A percentile compares a stretch with the other conserved stretches of the same genome.
Evolutionary conservation across 1,284 basidiomycete genomes (phyloP).

Genomic region (Papiliotrema terrestris): DNA sequence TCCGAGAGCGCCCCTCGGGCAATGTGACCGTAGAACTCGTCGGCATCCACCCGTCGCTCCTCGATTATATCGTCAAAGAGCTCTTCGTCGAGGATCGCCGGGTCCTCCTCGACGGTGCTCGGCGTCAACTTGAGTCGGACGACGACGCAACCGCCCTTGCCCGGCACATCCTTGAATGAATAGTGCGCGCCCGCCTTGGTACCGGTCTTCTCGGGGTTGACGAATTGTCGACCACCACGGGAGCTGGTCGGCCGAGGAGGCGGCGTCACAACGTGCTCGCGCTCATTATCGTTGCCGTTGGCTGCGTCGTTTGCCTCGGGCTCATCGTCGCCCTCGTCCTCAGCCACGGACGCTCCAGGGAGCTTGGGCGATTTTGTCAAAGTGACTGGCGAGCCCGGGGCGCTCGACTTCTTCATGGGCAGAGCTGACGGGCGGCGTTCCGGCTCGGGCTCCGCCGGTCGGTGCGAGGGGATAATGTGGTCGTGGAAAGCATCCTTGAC

Average conservation of each 20-base stretch:
- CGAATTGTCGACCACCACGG: conserved; percentile 54
- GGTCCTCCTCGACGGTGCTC: conserved; percentile 66
- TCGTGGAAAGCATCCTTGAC: conserved; percentile 99
- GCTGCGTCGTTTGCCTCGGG: background rate
- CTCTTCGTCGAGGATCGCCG: conserved; percentile 79
- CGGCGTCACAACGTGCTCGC: conserved; percentile 49
- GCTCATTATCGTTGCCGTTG: conserved; percentile 9
- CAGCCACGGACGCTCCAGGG: conserved; percentile 20
- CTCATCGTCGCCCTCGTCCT: conserved; percentile 3
- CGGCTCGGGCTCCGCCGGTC: conserved; percentile 54
- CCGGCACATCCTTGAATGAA: conserved; percentile 78
- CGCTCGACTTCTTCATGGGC: conserved; percentile 18
- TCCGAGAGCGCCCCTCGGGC: conserved; percentile 79
- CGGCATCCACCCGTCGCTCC: conserved; percentile 82
- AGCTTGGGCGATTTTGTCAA: conserved; percentile 26
- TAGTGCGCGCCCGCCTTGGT: conserved; percentile 95
- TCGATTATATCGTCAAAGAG: conserved; percentile 86
- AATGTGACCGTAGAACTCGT: conserved; percentile 88
- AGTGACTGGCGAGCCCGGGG: conserved; percentile 9
- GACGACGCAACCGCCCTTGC: conserved; percentile 88
- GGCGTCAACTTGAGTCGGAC: conserved; percentile 92
- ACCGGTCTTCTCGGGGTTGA: conserved; percentile 82
- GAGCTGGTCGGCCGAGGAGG: conserved; percentile 29
- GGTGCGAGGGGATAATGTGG: conserved; percentile 83
- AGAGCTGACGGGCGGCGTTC: conserved; percentile 19